Percentiles rank a stretch among this genome's conserved stretches.
These are phyloP conservation scores for Globisporangium middletonii DNA, from an alignment of 352 stramenopile species.

Conservation along the genomic window DNA sequence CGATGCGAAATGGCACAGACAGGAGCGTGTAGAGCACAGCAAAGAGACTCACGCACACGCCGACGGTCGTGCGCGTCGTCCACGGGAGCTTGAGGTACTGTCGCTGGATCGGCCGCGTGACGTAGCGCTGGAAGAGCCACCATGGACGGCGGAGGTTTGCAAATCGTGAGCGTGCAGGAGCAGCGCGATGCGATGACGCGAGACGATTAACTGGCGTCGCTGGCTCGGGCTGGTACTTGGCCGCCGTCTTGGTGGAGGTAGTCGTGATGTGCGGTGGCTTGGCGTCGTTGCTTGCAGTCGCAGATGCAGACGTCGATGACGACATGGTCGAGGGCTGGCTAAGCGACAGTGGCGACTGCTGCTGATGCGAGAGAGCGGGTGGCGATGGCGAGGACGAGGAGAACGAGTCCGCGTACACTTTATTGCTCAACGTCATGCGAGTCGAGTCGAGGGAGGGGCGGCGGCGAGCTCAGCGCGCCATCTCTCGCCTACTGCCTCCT, in stretches of 20 bases:
- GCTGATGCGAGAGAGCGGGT: too few species aligned
- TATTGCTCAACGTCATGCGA: slow-evolving; percentile 9
- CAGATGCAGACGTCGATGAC: neutral
- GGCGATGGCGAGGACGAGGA: too few species aligned
- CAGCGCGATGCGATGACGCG: neutral
- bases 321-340: neutral
- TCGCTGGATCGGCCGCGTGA: slow-evolving; percentile 21
- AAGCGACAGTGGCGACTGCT: neutral
- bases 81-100: slow-evolving; percentile 36
- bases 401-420: slow-evolving; percentile 7
- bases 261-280: too few species aligned
- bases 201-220: neutral
- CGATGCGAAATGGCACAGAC: slow-evolving; percentile 57
- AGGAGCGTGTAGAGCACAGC: slow-evolving; percentile 42
- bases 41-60: slow-evolving; percentile 18
- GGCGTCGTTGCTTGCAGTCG: too few species aligned
- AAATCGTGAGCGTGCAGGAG: neutral
- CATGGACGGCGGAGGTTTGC: neutral
- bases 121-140: slow-evolving; percentile 10
- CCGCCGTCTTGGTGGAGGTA: neutral
- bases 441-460: neutral
- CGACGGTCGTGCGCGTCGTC: slow-evolving; percentile 33
- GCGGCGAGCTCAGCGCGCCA: neutral
- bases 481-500: too few species aligned
- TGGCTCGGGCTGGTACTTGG: neutral